phyloP scores from a whole-genome alignment of 2,329 filamentous ascomycete species.

The Fusarium incarnatum region DNA sequence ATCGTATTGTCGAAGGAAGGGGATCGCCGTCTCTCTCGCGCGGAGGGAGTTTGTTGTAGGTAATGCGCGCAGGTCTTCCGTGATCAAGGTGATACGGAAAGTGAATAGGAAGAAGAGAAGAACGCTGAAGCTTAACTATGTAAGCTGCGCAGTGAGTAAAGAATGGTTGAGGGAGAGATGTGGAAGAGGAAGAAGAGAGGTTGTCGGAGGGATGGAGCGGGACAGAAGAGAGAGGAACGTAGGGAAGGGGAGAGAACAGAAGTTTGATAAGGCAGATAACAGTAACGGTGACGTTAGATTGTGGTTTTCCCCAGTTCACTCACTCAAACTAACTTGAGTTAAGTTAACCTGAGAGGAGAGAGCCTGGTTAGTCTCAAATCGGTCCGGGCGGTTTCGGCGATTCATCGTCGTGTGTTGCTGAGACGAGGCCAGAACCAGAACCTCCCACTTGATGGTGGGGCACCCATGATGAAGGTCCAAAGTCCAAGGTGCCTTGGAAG shows the following conservation, averaged over 20 bases:
- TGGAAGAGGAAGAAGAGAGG: slow-evolving; percentile 15
- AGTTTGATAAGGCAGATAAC: slow-evolving; percentile 15
- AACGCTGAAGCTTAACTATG: not conserved
- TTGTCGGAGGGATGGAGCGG: slow-evolving; percentile 23
- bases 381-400: slow-evolving; percentile 46
- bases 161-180: not conserved
- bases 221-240: not conserved
- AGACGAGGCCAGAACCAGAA: slow-evolving; percentile 20
- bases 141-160: slow-evolving; percentile 11
- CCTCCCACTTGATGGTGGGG: slow-evolving; percentile 30
- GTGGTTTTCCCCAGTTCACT: slow-evolving; percentile 26
- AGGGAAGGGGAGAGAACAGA: slow-evolving; percentile 4
- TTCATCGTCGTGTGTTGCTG: slow-evolving; percentile 42
- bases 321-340: not conserved
- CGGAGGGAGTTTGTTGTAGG: slow-evolving; percentile 1
- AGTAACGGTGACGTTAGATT: slow-evolving; percentile 44
- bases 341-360: slow-evolving; percentile 5
- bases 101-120: not conserved
- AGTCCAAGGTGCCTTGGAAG: slow-evolving; percentile 24
- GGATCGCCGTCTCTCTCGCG: slow-evolving; percentile 30
- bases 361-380: slow-evolving; percentile 29
- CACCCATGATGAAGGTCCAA: not conserved
- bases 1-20: slow-evolving; percentile 32
- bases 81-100: slow-evolving; percentile 37
- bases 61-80: slow-evolving; percentile 28